Base-by-base conservation (phyloP, 2,329 filamentous ascomycete species). In the Aspergillus luchuensis region DNA sequence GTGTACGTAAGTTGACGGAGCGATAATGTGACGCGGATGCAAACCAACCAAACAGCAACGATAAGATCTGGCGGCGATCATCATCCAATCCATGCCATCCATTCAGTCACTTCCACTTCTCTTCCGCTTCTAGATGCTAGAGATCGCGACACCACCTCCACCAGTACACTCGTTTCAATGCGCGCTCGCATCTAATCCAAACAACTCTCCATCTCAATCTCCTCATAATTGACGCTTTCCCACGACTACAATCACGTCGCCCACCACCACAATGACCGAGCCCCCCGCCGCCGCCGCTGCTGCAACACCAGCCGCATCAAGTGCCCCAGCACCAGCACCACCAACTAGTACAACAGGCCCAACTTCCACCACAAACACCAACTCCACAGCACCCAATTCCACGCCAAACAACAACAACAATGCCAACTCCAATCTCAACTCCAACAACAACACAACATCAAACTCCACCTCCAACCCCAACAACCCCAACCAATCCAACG, bases 241-340 rank as follows among this genome's bases (percentile, higher is more conserved):
- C 33, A 2, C 36, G 10, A 13, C 28, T 10, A 10, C 30, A 10
- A 21, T 21, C 23, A 25, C 15, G 15, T 38, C 19, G 45, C 56
- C 45, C 36, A 45, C 11, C 48, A 59, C 21, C 49, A 70, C 19
- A 39, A 80, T 81, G 79, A 67, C 76, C 55, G 79, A 81, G 61
- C 77, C 78, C 61, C 77, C 78, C 61, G 71, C 76, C 51, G 70
- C 77, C 25, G 73, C 76, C 61, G 71, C 76, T 50, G 70, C 77
- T 28, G 72, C 76, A 38, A 45, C 53, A 36, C 54, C 61, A 15
- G 30, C 52, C n/a, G 56, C 65, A 36, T 64, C 63, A 49, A 61
- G 66, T 57, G 59, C 66, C 54, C 59, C 67, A 39, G 47, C 66
- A 39, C 50, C 66, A 43, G 63, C 68, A 51, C 58, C 50, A 67